Percentiles rank a stretch among this genome's conserved stretches.
phyloP scores from a whole-genome alignment of 805 yeast species.

The Lachancea fermentati region DNA sequence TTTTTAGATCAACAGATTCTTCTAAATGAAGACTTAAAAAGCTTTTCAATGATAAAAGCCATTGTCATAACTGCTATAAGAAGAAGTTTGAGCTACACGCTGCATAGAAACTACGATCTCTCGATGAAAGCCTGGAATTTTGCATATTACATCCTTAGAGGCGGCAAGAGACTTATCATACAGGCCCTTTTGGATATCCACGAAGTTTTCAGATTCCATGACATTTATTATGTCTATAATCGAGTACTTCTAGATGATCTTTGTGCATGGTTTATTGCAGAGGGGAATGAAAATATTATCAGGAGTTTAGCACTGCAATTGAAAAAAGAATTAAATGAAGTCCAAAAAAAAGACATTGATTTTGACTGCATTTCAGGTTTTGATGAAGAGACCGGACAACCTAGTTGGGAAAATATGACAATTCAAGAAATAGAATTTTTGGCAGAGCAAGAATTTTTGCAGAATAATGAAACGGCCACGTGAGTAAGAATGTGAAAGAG shows the following conservation, averaged over 20 bases:
- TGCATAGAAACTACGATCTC: slow-evolving; percentile 66
- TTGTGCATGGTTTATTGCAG: slow-evolving; percentile 61
- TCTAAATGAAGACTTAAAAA: slow-evolving; percentile 19
- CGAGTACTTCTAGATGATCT: slow-evolving; percentile 72
- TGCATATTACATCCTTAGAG: slow-evolving; percentile 54
- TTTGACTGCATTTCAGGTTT: slow-evolving; percentile 35
- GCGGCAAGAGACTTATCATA: slow-evolving; percentile 64
- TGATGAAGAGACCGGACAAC: slow-evolving; percentile 32
- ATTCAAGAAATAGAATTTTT: slow-evolving; percentile 52
- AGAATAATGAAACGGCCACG: slow-evolving; percentile 11
- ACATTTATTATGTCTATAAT: slow-evolving; percentile 78
- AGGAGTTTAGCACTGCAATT: slow-evolving; percentile 65
- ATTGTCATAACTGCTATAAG: slow-evolving; percentile 58
- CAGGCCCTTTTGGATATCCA: slow-evolving; percentile 54
- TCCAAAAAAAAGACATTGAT: slow-evolving; percentile 45
- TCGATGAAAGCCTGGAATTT: slow-evolving; percentile 67
- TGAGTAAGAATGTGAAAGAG: not conserved
- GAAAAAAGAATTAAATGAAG: slow-evolving; percentile 34
- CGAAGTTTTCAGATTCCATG: slow-evolving; percentile 76
- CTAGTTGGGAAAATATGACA: slow-evolving; percentile 40
- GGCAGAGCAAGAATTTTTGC: slow-evolving; percentile 43
- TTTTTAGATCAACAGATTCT: slow-evolving; percentile 59
- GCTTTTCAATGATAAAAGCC: slow-evolving; percentile 39
- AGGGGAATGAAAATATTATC: slow-evolving; percentile 52
- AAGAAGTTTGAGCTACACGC: slow-evolving; percentile 73